Conservation (phyloP, 495 filamentous ascomycete species). For the Cudoniella acicularis region DNA sequence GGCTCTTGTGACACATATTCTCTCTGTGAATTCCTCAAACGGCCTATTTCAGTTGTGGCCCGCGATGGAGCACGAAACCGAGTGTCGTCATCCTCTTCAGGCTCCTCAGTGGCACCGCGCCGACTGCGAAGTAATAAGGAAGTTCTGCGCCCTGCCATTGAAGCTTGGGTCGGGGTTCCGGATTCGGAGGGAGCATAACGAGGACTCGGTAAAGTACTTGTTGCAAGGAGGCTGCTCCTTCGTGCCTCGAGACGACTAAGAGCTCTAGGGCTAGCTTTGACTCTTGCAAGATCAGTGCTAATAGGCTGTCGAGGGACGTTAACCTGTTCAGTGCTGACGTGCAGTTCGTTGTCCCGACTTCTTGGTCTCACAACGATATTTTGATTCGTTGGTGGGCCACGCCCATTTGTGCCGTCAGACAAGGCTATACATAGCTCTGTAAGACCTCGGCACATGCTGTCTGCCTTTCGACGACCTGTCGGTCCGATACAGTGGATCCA, state of each 20-base stretch:
- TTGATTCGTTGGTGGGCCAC: not conserved
- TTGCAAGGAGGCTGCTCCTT: slow-evolving; percentile 54
- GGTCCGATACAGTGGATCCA: slow-evolving; percentile 61
- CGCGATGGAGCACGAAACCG: slow-evolving; percentile 52
- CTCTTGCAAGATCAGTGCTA: slow-evolving; percentile 42
- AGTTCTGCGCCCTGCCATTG: slow-evolving; percentile 36
- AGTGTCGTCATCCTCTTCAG: slow-evolving; percentile 37
- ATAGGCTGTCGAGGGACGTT: slow-evolving; percentile 32
- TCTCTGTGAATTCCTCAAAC: slow-evolving; percentile 17
- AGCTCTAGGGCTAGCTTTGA: slow-evolving; percentile 56
- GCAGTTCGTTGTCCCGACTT: slow-evolving; percentile 26
- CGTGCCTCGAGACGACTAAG: slow-evolving; percentile 70
- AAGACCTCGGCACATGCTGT: slow-evolving; percentile 86
- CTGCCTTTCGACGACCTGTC: slow-evolving; percentile 81
- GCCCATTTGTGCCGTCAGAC: slow-evolving; percentile 49
- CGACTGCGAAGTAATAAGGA: slow-evolving; percentile 41
- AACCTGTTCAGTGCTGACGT: slow-evolving; percentile 1
- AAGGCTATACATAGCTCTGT: slow-evolving; percentile 90
- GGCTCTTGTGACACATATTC: slow-evolving; percentile 23
- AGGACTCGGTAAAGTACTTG: slow-evolving; percentile 31
- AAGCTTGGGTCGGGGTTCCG: slow-evolving; percentile 23
- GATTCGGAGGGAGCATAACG: slow-evolving; percentile 22
- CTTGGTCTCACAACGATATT: slow-evolving; percentile 23
- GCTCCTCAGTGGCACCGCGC: slow-evolving; percentile 44
- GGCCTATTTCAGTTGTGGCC: slow-evolving; percentile 54